Conservation (phyloP, 164 flowering plant genomes). For the Sextonia rubra region DNA sequence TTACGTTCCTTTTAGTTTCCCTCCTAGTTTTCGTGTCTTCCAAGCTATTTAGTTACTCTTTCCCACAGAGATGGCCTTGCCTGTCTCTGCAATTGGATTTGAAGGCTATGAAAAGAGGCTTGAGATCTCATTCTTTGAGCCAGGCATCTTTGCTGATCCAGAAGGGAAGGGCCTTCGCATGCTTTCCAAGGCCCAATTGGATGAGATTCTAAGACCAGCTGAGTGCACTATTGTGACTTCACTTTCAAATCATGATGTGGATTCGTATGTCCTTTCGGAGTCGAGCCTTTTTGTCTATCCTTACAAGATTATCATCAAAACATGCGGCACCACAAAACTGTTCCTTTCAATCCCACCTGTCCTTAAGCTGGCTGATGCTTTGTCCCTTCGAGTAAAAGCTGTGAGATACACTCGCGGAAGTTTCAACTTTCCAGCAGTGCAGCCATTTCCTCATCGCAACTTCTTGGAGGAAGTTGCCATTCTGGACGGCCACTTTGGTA, state of each 20-base stretch:
- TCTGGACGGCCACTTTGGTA: slow-evolving; percentile 55
- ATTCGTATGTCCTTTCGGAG: slow-evolving; percentile 88
- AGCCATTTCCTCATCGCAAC: slow-evolving; percentile 73
- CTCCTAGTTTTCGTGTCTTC: slow-evolving; percentile 5
- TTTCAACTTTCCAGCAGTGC: slow-evolving; percentile 79
- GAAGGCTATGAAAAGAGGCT: slow-evolving; percentile 93
- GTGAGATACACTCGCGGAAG: slow-evolving; percentile 79
- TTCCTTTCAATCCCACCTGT: slow-evolving; percentile 72
- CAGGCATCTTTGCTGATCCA: slow-evolving; percentile 54
- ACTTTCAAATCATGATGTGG: slow-evolving; percentile 52
- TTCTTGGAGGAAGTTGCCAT: slow-evolving; percentile 73
- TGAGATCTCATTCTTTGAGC: slow-evolving; percentile 62
- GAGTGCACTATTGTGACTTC: slow-evolving; percentile 81
- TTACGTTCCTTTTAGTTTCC: neutral
- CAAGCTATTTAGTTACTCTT: slow-evolving; percentile 1
- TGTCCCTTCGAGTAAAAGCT: slow-evolving; percentile 49
- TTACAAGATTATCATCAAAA: slow-evolving; percentile 78
- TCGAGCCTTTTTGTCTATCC: slow-evolving; percentile 83
- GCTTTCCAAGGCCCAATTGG: slow-evolving; percentile 52
- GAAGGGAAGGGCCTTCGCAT: slow-evolving; percentile 57
- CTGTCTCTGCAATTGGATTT: slow-evolving; percentile 73
- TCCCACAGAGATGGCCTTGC: neutral
- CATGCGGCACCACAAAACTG: slow-evolving; percentile 87
- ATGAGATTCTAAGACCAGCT: slow-evolving; percentile 66
- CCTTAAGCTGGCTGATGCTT: slow-evolving; percentile 43